Evolutionary conservation across 108 stramenopile species (phyloP), one percentile per base, ranked within the genome.

Genomic region (Cafeteria roenbergensis): DNA sequence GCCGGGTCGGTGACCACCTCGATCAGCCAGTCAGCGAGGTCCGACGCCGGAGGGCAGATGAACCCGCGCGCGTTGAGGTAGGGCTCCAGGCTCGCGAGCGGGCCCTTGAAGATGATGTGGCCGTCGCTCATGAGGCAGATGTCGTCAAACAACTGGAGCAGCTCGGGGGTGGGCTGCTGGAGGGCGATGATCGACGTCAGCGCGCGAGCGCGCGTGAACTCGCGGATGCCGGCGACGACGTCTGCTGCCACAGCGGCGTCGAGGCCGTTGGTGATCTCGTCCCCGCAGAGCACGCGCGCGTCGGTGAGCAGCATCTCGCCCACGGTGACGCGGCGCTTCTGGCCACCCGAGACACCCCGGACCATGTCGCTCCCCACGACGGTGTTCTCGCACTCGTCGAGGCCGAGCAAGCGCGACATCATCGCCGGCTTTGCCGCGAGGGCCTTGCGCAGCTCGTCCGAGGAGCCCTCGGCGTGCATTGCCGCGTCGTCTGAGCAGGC

Each of bases 91-190:
- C 73, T 59, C 51, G 82, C 83, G 26, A 85, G 69, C 4, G 86
- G 85, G 21, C 90, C 92, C 26, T 82, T 80, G 62, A 83, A 89
- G 27, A 92, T 79, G 30, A 90, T 65, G 32, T 67, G 76, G 34
- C 92, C 92, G 35, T 83, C 70, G 71, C 81, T 78, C 34, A 94
- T 65, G 50, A 92, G 62, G 26, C 89, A 78, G n/a, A 92, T 37
- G 55, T 92, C 87, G 66, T 94, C 92, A 71, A 94, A 94, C 33
- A 91, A 73, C 32, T 83, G 84, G 42, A 87, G 84, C 28, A 88
- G 87, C 74, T 92, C 92, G 1, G 90, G 90, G 0, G 87, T 84
- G 27, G 91, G 90, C 64, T 91, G 90, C 6, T 90, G 79, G 36
- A 93, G 83, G 1, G 85, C 78, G 17, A 89, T 73, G 22, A 91